These are phyloP conservation scores for Tremella yokohamensis DNA, from an alignment of 768 basidiomycete species.

Conservation along the genomic window DNA sequence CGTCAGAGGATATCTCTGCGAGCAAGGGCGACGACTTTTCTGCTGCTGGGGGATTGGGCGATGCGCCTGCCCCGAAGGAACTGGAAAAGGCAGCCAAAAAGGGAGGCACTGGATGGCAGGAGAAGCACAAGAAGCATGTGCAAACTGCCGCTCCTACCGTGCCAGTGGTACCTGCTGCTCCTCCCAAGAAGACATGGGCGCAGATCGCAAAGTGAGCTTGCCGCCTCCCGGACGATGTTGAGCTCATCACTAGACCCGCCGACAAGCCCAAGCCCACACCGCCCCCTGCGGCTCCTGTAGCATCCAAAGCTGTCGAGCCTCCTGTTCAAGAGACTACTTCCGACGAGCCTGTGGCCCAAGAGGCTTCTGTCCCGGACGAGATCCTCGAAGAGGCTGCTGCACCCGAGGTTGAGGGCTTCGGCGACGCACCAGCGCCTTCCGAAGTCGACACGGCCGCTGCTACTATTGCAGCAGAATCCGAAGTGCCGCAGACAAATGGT, in stretches of 20 bases:
- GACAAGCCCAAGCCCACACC: slow-evolving; percentile 48
- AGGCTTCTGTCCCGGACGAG: slow-evolving; percentile 26
- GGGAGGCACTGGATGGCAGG: slow-evolving; percentile 33
- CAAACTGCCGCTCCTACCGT: slow-evolving; percentile 2
- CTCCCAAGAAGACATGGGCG: slow-evolving; percentile 50
- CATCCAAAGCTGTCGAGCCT: slow-evolving; percentile 3
- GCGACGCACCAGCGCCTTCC: slow-evolving; percentile 31
- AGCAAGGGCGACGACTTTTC: slow-evolving; percentile 44
- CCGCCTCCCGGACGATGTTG: neutral
- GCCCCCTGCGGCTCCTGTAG: slow-evolving; percentile 25
- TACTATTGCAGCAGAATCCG: slow-evolving; percentile 14
- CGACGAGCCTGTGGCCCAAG: slow-evolving; percentile 31
- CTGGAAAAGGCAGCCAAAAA: slow-evolving; percentile 46
- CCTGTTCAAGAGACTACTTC: slow-evolving; percentile 31
- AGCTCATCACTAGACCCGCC: slow-evolving; percentile 30
- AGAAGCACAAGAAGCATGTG: slow-evolving; percentile 29
- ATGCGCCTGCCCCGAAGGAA: slow-evolving; percentile 47
- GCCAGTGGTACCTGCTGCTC: slow-evolving; percentile 29
- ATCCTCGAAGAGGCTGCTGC: slow-evolving; percentile 14
- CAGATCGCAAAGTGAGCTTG: slow-evolving; percentile 51
- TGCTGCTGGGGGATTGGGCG: slow-evolving; percentile 47
- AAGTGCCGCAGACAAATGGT: slow-evolving; percentile 20
- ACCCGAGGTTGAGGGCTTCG: slow-evolving; percentile 24
- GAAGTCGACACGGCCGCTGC: slow-evolving; percentile 34
- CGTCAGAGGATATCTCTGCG: slow-evolving; percentile 9